A percentile compares a stretch with the other conserved stretches of the same genome.
Evolutionary conservation across 23 red algal species (phyloP).

Genomic region (Pyropia yezoensis): DNA sequence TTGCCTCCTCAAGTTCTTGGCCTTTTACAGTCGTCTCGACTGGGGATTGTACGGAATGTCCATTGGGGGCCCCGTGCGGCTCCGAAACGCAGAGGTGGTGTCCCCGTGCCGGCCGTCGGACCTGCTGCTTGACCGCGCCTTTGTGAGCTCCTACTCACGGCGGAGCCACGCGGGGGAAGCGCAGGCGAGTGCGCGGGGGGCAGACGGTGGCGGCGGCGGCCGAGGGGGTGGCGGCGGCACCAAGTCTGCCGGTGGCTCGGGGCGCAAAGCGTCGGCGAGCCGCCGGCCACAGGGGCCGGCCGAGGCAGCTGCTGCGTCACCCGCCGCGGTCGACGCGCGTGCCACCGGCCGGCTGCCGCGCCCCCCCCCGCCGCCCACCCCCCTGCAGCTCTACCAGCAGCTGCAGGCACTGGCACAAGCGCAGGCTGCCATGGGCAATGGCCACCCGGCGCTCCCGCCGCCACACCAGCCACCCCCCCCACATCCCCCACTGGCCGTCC

Average conservation of each 20-base stretch:
- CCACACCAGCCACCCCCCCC: no score
- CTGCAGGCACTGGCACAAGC: neutral
- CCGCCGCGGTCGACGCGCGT: no score
- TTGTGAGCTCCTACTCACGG: neutral
- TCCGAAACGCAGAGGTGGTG: neutral
- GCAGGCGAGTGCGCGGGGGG: no score
- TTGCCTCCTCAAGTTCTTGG: conserved; percentile 10
- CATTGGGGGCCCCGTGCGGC: conserved; percentile 10
- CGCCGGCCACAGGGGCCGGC: no score
- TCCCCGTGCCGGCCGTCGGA: neutral
- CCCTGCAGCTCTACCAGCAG: neutral
- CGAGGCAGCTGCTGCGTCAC: no score
- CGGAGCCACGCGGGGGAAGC: neutral
- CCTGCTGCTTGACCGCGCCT: neutral
- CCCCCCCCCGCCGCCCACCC: neutral
- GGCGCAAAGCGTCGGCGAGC: no score
- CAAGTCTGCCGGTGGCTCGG: no score
- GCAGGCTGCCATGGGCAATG: neutral
- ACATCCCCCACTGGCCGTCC: no score
- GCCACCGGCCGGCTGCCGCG: neutral
- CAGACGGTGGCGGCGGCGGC: no score
- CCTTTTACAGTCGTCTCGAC: conserved; percentile 27
- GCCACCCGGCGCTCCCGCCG: no score
- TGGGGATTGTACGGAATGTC: conserved; percentile 22
- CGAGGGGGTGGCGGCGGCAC: no score